These are phyloP conservation scores for Neoascochyta sp. DNA, from an alignment of 2,329 filamentous ascomycete species.

Conservation along the genomic window DNA sequence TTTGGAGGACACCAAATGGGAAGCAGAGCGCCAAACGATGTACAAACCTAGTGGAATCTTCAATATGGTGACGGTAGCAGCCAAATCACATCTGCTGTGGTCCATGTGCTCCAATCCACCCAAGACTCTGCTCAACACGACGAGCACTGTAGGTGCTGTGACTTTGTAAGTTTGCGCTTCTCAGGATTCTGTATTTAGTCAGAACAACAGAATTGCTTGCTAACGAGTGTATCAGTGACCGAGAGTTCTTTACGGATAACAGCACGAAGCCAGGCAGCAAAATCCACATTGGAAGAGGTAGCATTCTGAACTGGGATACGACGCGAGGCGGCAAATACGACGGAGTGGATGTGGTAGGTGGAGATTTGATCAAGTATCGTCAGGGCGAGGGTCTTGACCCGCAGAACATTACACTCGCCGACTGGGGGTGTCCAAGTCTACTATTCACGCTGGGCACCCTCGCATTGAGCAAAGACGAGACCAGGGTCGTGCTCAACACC, in stretches of 20 bases:
- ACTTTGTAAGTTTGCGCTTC: background rate
- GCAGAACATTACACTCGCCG: background rate
- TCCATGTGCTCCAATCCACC: constrained; percentile 3
- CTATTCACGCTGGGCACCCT: constrained; percentile 1
- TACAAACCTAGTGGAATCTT: too few species aligned
- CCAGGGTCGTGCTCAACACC: too few species aligned
- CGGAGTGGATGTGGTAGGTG: background rate
- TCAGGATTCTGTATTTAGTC: background rate
- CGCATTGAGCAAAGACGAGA: background rate
- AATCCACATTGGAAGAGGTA: background rate
- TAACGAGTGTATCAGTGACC: background rate
- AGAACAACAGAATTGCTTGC: background rate
- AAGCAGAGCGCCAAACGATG: background rate
- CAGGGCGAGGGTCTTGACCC: background rate
- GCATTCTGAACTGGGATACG: constrained; percentile 1
- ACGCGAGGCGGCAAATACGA: background rate
- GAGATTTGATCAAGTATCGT: background rate
- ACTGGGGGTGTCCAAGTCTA: constrained; percentile 3
- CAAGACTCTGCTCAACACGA: too few species aligned
- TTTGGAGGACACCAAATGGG: background rate
- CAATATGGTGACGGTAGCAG: too few species aligned
- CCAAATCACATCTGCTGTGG: constrained; percentile 2
- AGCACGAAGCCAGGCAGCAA: background rate
- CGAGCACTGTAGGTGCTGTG: background rate
- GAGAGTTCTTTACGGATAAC: background rate